phyloP scores from a whole-genome alignment of 257 asterid species.

The Schizonepeta tenuifolia region DNA sequence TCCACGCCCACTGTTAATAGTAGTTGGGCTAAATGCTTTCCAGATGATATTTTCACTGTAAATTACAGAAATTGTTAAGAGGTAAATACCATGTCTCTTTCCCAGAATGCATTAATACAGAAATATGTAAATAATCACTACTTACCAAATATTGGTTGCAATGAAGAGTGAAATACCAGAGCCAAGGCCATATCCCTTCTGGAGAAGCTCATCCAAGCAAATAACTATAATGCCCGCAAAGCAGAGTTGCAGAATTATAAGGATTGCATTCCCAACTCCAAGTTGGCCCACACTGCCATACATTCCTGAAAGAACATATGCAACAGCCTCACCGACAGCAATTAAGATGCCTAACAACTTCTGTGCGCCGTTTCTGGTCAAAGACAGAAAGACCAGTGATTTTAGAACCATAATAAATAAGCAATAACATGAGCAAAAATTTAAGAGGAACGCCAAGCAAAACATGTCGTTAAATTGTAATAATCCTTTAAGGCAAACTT shows the following conservation, averaged over 20 bases:
- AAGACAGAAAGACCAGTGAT: slow-evolving; percentile 11
- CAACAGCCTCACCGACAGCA: slow-evolving; percentile 87
- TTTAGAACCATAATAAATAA: background rate
- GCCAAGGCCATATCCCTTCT: slow-evolving; percentile 85
- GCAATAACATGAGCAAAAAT: background rate
- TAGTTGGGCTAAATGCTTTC: slow-evolving; percentile 92
- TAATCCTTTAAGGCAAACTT: background rate
- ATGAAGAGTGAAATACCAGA: slow-evolving; percentile 87
- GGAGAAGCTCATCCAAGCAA: slow-evolving; percentile 84
- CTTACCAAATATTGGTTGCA: slow-evolving; percentile 85
- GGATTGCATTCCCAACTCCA: slow-evolving; percentile 86
- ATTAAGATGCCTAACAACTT: slow-evolving; percentile 78
- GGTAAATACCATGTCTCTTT: slow-evolving; percentile 18
- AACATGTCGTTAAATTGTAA: background rate
- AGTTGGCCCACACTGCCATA: slow-evolving; percentile 81
- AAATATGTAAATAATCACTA: background rate
- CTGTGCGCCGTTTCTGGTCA: slow-evolving; percentile 76
- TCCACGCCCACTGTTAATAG: slow-evolving; percentile 86
- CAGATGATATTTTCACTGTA: slow-evolving; percentile 80
- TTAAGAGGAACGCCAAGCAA: background rate
- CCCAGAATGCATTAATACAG: background rate
- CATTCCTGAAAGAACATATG: slow-evolving; percentile 88
- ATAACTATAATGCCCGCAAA: slow-evolving; percentile 88
- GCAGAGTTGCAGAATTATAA: slow-evolving; percentile 76
- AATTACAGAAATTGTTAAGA: slow-evolving; percentile 2